Conservation (phyloP, 495 filamentous ascomycete species). For the Neurospora sp. region DNA sequence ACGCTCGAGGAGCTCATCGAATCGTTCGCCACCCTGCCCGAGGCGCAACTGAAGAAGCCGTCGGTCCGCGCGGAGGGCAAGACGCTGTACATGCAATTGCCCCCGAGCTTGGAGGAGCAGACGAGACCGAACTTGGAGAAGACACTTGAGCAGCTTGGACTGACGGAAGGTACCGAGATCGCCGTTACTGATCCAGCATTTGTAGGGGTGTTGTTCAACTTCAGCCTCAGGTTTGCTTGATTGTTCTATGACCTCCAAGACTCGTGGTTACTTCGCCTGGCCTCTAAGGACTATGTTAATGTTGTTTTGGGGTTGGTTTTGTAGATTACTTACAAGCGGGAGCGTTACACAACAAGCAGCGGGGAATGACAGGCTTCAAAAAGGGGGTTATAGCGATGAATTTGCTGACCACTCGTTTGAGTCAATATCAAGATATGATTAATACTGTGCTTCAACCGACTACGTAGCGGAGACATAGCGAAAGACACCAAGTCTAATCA, state of each 20-base stretch:
- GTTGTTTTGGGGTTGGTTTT: neutral
- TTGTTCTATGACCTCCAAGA: neutral
- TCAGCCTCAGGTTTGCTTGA: slow-evolving; percentile 40
- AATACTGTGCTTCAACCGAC: neutral
- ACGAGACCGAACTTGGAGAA: slow-evolving; percentile 73
- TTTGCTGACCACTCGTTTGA: neutral
- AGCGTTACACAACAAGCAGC: neutral
- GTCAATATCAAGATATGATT: neutral
- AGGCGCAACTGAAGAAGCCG: slow-evolving; percentile 83
- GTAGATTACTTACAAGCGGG: neutral
- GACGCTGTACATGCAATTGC: slow-evolving; percentile 83
- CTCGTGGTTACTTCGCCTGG: neutral
- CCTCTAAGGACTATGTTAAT: neutral
- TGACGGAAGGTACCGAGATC: slow-evolving; percentile 44
- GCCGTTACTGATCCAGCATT: slow-evolving; percentile 79
- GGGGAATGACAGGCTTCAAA: neutral
- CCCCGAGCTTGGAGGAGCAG: slow-evolving; percentile 67
- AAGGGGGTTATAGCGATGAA: neutral
- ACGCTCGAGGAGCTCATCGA: slow-evolving; percentile 84
- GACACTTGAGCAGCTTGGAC: slow-evolving; percentile 47
- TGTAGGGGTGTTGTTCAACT: slow-evolving; percentile 59
- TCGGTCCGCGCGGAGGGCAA: slow-evolving; percentile 70
- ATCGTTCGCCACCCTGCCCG: slow-evolving; percentile 68
- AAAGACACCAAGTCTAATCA: neutral
- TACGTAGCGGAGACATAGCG: neutral